Evolutionary conservation across 2,329 filamentous ascomycete species (phyloP).

Genomic region (Huntiella savannae): DNA sequence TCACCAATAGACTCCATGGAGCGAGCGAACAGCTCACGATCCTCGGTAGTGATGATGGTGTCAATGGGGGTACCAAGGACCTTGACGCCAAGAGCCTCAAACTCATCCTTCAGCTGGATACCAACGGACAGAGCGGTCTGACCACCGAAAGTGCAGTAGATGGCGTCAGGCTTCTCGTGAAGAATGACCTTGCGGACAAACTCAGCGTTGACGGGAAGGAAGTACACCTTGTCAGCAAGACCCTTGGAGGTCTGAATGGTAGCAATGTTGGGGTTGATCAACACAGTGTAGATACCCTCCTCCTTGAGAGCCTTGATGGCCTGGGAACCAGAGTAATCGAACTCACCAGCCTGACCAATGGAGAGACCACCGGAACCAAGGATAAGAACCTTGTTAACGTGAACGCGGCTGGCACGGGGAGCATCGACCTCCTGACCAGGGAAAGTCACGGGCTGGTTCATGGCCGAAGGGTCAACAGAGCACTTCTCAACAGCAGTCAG

Average conservation of each 20-base stretch:
- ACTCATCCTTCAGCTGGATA: slow-evolving; percentile 94
- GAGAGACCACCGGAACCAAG: slow-evolving; percentile 87
- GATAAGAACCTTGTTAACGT: slow-evolving; percentile 85
- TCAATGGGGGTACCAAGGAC: slow-evolving; percentile 93
- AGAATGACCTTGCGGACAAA: slow-evolving; percentile 96
- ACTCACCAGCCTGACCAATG: slow-evolving; percentile 95
- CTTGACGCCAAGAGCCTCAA: slow-evolving; percentile 76
- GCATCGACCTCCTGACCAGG: slow-evolving; percentile 57
- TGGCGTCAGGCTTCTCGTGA: slow-evolving; percentile 84
- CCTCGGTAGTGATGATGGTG: slow-evolving; percentile 96
- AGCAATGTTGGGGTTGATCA: slow-evolving; percentile 98
- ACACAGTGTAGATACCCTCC: slow-evolving; percentile 90
- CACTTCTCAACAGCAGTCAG: slow-evolving; percentile 64
- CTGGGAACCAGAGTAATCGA: slow-evolving; percentile 95
- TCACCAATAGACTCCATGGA: slow-evolving; percentile 98
- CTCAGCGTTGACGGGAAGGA: slow-evolving; percentile 87
- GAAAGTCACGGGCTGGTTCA: slow-evolving; percentile 62
- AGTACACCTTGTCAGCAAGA: slow-evolving; percentile 95
- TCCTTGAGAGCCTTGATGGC: slow-evolving; percentile 97
- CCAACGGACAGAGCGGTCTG: slow-evolving; percentile 94
- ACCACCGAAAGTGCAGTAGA: slow-evolving; percentile 94
- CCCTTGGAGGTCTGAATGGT: slow-evolving; percentile 98
- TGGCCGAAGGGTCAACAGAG: slow-evolving; percentile 43
- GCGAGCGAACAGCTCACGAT: slow-evolving; percentile 88
- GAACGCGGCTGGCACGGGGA: slow-evolving; percentile 31